A percentile compares a stretch with the other conserved stretches of the same genome.
These are phyloP conservation scores for Quercus lobata DNA, from an alignment of 331 rosid genomes.

Conservation along the genomic window DNA sequence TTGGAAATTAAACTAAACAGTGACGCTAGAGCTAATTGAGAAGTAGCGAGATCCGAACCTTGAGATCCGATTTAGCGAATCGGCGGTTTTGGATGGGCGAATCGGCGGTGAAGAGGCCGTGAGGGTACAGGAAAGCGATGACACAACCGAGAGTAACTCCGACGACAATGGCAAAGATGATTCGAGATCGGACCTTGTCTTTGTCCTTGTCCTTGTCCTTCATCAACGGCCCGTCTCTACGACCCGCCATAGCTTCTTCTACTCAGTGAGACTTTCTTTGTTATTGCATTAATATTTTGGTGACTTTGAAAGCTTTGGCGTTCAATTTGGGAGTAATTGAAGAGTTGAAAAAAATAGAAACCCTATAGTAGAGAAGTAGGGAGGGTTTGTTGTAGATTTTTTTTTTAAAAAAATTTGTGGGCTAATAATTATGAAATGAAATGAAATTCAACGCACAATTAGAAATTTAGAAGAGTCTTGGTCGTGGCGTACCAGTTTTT, in stretches of 20 bases:
- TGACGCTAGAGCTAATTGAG: neutral
- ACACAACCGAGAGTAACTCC: constrained; percentile 68
- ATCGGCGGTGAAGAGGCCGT: constrained; percentile 46
- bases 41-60: constrained; percentile 33
- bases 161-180: constrained; percentile 40
- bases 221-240: constrained; percentile 55
- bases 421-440: too few relatives aligned
- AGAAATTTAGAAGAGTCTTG: too few relatives aligned
- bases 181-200: constrained; percentile 44
- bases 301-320: neutral
- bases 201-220: constrained; percentile 70
- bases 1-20: neutral
- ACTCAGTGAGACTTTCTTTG: neutral
- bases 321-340: neutral
- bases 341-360: neutral
- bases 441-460: too few relatives aligned
- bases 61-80: constrained; percentile 34
- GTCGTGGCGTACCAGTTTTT: too few relatives aligned
- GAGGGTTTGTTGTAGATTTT: neutral
- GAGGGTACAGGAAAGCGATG: constrained; percentile 62
- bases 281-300: neutral
- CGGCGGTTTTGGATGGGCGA: constrained; percentile 33
- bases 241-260: constrained; percentile 56
- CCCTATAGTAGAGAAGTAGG: neutral
- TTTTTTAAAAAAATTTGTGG: too few relatives aligned